phyloP scores from a whole-genome alignment of 768 basidiomycete genomes.

The Hemileccinum impolitum region DNA sequence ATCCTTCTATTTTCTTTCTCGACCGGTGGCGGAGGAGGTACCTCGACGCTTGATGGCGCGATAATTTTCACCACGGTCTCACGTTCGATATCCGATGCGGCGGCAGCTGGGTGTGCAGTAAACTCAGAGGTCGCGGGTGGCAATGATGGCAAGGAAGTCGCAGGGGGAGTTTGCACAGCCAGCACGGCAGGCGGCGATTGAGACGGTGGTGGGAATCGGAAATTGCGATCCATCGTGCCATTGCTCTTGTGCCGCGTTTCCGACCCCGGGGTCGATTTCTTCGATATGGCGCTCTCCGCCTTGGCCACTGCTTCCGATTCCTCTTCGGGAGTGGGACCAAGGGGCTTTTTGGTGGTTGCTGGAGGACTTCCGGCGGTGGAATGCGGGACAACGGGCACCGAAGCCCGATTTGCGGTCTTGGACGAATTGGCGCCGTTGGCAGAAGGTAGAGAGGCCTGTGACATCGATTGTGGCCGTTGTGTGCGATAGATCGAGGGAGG shows the following conservation, averaged over 20 bases:
- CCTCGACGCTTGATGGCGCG: slow-evolving; percentile 64
- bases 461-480: slow-evolving; percentile 72
- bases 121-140: slow-evolving; percentile 22
- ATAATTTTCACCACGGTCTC: slow-evolving; percentile 34
- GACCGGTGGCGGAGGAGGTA: slow-evolving; percentile 76
- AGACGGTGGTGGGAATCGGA: slow-evolving; percentile 58
- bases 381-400: slow-evolving; percentile 61
- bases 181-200: slow-evolving; percentile 9
- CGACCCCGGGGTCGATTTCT: slow-evolving; percentile 5
- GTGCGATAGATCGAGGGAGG: slow-evolving; percentile 38
- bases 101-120: slow-evolving; percentile 4
- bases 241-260: slow-evolving; percentile 43
- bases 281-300: slow-evolving; percentile 26
- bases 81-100: slow-evolving; percentile 6
- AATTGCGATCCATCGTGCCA: slow-evolving; percentile 77
- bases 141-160: slow-evolving; percentile 31
- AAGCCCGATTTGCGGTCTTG: slow-evolving; percentile 52
- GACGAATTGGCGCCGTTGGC: slow-evolving; percentile 28
- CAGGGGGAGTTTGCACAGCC: slow-evolving; percentile 13
- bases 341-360: slow-evolving; percentile 29
- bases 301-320: slow-evolving; percentile 34
- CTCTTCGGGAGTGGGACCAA: slow-evolving; percentile 56
- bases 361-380: slow-evolving; percentile 41
- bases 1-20: slow-evolving; percentile 60
- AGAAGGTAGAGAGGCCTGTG: slow-evolving; percentile 55